Percentiles rank a stretch among this genome's conserved stretches.
Conservation (phyloP, 352 stramenopile genomes). For the Pythium volutum region DNA sequence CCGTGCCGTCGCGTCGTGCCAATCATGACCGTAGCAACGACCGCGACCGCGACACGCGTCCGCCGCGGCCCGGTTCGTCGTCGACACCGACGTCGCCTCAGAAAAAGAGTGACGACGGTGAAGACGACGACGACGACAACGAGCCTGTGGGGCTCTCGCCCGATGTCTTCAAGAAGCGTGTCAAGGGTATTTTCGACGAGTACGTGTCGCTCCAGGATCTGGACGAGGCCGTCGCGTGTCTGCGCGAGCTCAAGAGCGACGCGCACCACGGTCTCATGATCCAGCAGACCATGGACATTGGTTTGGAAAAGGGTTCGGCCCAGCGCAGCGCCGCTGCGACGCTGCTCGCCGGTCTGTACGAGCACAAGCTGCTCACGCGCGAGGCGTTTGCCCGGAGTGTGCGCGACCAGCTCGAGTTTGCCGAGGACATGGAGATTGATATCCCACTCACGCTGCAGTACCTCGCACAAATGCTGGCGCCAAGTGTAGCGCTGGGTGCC, state of each 20-base stretch:
- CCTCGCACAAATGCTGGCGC: slow-evolving; percentile 68
- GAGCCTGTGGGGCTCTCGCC: slow-evolving; percentile 32
- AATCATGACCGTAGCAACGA: slow-evolving; percentile 37
- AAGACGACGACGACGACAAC: slow-evolving; percentile 21
- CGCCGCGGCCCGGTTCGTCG: slow-evolving; percentile 13
- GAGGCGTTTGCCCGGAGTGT: slow-evolving; percentile 39
- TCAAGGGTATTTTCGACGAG: slow-evolving; percentile 80
- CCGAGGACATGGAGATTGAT: slow-evolving; percentile 81
- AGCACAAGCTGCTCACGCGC: slow-evolving; percentile 43
- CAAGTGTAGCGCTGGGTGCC: slow-evolving; percentile 41
- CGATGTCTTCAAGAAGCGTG: slow-evolving; percentile 80
- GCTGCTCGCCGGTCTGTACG: slow-evolving; percentile 53
- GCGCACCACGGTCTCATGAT: slow-evolving; percentile 50
- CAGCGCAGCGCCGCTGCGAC: slow-evolving; percentile 51
- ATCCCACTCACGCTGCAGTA: slow-evolving; percentile 73
- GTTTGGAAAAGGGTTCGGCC: slow-evolving; percentile 65
- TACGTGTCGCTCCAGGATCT: slow-evolving; percentile 85
- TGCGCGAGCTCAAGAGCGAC: slow-evolving; percentile 54
- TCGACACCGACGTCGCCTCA: slow-evolving; percentile 38
- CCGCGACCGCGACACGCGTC: slow-evolving; percentile 17
- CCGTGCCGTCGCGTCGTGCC: neutral
- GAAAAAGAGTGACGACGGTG: slow-evolving; percentile 20
- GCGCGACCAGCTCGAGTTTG: slow-evolving; percentile 64
- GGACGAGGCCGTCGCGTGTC: slow-evolving; percentile 60
- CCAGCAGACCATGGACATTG: slow-evolving; percentile 56